Evolutionary conservation across 2,329 filamentous ascomycete genomes (phyloP), one percentile per base, ranked within the genome.

Genomic region (Xylaria sp.): DNA sequence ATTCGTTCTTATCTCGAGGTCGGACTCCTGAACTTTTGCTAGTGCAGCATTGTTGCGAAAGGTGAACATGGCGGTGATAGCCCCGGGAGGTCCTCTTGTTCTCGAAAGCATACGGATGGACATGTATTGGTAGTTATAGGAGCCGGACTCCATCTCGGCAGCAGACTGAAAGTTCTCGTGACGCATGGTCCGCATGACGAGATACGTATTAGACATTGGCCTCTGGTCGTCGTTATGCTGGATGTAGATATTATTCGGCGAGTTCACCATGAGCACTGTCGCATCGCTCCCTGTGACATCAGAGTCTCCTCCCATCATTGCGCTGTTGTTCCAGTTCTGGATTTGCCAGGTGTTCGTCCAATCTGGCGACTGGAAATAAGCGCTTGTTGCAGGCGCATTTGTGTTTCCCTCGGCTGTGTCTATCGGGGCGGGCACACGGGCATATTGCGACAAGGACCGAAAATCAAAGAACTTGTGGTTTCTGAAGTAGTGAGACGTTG

Each of bases 11-110:
- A 84, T 78, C 74, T 84, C 82, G 27, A 83, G 77, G 63, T 82
- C 80, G 6, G 79, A 74, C 69, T 82, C 80, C 63, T 80, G 77
- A 13, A 79, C 77, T 29, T 76, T 73, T n/a, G 76, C 64, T 9
- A 74, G 47, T 29, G 69, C 35, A 18, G 58, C 50, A 18, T 66
- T 69, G 3, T 71, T 65, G 21, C 81, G 79, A 76, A 86, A 87
- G 9, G 85, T 86, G 77, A 87, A 87, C 73, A 87, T 79, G 69
- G 84, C 85, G 5, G 84, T 84, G 68, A 84, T 80, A 44, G 84
- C 86, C 12, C 85, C 86, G 0, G 81, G 74, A 10, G 75, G 77
- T 16, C 86, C 85, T 3, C 78, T 75, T 8, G 84, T 85, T 58
- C 85, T 83, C 10, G 85, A 83, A 16, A 83, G 80, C 82, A 87